Base-by-base conservation (phyloP, 805 yeast genomes). In the Pichia californica region DNA sequence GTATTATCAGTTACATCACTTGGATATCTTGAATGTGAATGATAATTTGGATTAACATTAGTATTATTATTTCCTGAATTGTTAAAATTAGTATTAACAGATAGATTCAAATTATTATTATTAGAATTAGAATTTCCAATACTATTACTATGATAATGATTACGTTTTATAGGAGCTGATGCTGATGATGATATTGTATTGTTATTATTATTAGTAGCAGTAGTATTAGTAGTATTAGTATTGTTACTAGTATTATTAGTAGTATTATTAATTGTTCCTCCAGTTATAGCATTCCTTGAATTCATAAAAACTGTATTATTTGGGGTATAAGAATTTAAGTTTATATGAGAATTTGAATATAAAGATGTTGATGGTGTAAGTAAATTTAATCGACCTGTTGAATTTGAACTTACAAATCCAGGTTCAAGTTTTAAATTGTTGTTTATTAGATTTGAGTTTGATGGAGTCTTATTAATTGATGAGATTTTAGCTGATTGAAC, bases 1-100 rank as follows among this genome's bases (percentile, higher is more conserved):
- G 27, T 8, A 19, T 15, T 25, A 45, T 8, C 50, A 38, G 32
- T 56, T 52, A 48, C 58, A 63, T 70, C 71, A 68, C 27, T 67
- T 60, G 18, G 67, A 47, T 0, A 56, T 67, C 40, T 55, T 51
- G 7, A 67, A 40, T 40, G 33, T 14, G 11, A 29, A 23, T 27
- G 25, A 27, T 18, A 9, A n/a, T 19, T 18, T 14, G 10, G 7
- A 21, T 20, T 31, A 30, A n/a, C 25, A 31, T 31, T 20, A 19
- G 5, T 30, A 38, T 30, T 30, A 15, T 8, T 13, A 27, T 13
- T 25, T 7, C 3, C n/a, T 6, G 16, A n/a, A n/a, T 28, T 37
- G 18, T 18, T 25, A 16, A 6, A 14, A 15, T 2, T 21, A 11
- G n/a, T n/a, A n/a, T n/a, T n/a, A n/a, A n/a, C n/a, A n/a, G n/a